These are phyloP conservation scores for Eucalyptus lansdowneana DNA, from an alignment of 345 rosid genomes.

Conservation along the genomic window DNA sequence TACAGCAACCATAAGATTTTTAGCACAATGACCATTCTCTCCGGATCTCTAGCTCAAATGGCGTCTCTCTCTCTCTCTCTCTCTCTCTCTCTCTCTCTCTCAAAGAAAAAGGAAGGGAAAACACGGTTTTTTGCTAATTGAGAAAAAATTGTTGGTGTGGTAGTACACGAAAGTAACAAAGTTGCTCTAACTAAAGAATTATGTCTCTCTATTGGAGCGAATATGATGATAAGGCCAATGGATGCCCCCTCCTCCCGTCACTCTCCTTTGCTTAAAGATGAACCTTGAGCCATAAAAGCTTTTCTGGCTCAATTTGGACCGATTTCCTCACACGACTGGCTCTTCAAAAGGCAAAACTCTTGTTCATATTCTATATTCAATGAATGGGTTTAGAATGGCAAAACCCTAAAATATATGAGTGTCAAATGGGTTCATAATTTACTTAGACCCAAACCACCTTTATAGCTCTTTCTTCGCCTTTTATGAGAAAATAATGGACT, in stretches of 20 bases:
- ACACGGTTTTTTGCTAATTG: neutral
- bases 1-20: neutral
- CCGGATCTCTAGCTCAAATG: neutral
- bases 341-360: neutral
- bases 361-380: neutral
- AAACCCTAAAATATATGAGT: neutral
- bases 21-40: neutral
- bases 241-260: neutral
- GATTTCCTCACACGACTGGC: neutral
- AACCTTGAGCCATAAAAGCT: neutral
- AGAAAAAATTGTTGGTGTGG: neutral
- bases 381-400: neutral
- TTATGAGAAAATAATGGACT: neutral
- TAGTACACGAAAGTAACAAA: neutral
- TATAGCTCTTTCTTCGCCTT: neutral
- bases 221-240: neutral
- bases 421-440: neutral
- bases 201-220: neutral
- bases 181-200: neutral
- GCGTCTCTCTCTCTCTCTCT: neutral
- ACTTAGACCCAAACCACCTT: too few species aligned
- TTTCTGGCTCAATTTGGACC: neutral
- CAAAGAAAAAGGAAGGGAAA: neutral
- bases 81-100: neutral
- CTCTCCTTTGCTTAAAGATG: neutral